phyloP scores from a whole-genome alignment of 805 yeast genomes.

The Candida palmyrensis region DNA sequence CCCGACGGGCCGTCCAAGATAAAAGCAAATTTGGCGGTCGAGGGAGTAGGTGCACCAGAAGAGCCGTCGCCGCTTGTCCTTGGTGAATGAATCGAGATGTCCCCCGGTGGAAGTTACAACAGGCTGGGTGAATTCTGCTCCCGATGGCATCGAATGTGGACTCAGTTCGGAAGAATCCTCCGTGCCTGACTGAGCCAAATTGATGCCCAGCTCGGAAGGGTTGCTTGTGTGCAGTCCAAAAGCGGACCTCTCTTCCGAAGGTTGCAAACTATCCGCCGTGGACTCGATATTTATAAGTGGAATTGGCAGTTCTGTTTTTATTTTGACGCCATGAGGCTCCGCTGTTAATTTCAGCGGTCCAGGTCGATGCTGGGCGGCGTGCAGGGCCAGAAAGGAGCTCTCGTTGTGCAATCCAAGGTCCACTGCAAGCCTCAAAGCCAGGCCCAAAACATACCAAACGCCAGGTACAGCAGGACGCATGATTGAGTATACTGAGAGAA shows the following conservation, averaged over 20 bases:
- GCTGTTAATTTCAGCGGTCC: no score
- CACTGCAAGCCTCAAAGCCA: constrained; percentile 72
- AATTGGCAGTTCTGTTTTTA: no score
- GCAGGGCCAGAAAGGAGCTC: no score
- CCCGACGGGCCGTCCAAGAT: constrained; percentile 83
- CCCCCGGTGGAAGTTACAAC: constrained; percentile 17
- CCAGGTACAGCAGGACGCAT: constrained; percentile 92
- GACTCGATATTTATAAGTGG: no score
- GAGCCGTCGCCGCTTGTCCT: constrained; percentile 68
- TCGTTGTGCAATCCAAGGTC: constrained; percentile 85
- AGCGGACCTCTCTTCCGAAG: constrained; percentile 9
- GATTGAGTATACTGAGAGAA: constrained; percentile 65
- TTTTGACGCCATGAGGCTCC: no score
- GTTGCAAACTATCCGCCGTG: no score
- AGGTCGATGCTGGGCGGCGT: no score
- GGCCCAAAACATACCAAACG: constrained; percentile 87
- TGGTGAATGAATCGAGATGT: constrained; percentile 46
- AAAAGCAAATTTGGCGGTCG: constrained; percentile 82
- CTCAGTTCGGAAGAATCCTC: no score
- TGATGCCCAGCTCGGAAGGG: no score
- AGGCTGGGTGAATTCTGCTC: no score
- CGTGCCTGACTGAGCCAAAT: no score
- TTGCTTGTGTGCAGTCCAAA: no score
- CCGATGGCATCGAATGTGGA: constrained; percentile 13
- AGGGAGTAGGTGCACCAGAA: constrained; percentile 89